phyloP scores from a whole-genome alignment of 2,329 filamentous ascomycete species.

The Penicillium sp. region DNA sequence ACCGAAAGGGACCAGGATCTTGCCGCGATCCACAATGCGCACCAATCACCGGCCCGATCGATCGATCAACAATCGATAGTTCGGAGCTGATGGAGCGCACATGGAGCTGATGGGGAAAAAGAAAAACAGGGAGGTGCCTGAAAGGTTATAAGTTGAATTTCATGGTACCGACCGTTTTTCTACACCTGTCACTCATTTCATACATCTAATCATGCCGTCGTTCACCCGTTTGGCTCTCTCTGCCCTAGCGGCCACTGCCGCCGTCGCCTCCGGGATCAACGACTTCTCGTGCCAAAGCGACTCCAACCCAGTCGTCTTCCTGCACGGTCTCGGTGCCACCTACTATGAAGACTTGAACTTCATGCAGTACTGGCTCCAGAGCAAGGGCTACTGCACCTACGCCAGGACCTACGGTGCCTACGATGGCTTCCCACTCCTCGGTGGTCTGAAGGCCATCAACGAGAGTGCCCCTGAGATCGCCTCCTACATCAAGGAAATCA shows the following conservation, averaged over 20 bases:
- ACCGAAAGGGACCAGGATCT: conserved; percentile 1
- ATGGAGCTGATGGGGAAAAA: conserved; percentile 8
- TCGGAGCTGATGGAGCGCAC: not conserved
- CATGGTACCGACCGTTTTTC: not conserved
- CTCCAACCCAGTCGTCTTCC: conserved; percentile 37
- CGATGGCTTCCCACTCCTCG: conserved; percentile 38
- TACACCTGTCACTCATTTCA: not conserved
- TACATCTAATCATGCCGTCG: conserved; percentile 25
- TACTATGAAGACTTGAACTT: conserved; percentile 41
- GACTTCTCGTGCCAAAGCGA: conserved; percentile 37
- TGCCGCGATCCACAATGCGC: not conserved
- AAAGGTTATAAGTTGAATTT: not conserved
- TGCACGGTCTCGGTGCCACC: conserved; percentile 42
- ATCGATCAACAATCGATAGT: conserved; percentile 23
- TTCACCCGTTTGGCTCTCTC: conserved; percentile 15
- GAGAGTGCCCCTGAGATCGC: conserved; percentile 45
- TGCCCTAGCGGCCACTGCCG: conserved; percentile 19
- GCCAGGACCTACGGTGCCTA: conserved; percentile 46
- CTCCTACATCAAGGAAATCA: conserved; percentile 41
- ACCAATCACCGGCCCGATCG: conserved; percentile 13
- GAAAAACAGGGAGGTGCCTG: conserved; percentile 6
- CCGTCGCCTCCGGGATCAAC: conserved; percentile 29
- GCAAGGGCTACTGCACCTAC: conserved; percentile 47
- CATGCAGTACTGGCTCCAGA: conserved; percentile 39
- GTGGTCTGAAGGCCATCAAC: conserved; percentile 41